These are phyloP conservation scores for Verticillium nubilum DNA, from an alignment of 2,329 filamentous ascomycete genomes.

Conservation along the genomic window DNA sequence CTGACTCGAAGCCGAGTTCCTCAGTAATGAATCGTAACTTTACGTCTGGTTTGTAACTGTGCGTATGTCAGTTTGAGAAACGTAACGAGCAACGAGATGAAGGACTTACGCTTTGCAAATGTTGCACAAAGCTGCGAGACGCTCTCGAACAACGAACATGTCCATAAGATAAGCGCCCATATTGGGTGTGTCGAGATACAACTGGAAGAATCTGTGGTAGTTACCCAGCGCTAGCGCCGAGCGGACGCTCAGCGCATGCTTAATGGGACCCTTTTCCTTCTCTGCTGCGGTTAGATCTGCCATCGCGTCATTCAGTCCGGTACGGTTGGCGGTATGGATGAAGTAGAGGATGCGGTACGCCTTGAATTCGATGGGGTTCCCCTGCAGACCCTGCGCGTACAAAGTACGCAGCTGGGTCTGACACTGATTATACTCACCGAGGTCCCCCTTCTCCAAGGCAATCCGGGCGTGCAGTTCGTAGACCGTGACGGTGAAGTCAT, in stretches of 20 bases:
- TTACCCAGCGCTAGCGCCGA: conserved; percentile 90
- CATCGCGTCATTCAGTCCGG: conserved; percentile 95
- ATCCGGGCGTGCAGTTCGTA: conserved; percentile 98
- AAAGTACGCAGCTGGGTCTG: conserved; percentile 94
- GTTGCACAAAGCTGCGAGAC: conserved; percentile 80
- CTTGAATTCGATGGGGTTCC: conserved; percentile 92
- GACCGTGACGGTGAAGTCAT: conserved; percentile 90
- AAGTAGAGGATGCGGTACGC: conserved; percentile 99
- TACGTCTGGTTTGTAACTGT: conserved; percentile 87
- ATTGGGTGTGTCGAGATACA: conserved; percentile 89
- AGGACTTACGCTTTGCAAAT: conserved; percentile 90
- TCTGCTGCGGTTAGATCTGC: conserved; percentile 98
- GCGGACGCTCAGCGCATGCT: conserved; percentile 86
- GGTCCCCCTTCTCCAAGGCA: conserved; percentile 94
- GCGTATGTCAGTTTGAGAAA: conserved; percentile 35
- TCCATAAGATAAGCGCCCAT: conserved; percentile 99
- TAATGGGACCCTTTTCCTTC: conserved; percentile 77
- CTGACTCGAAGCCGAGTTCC: conserved; percentile 91
- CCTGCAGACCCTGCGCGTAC: conserved; percentile 81
- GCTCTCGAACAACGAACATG: conserved; percentile 95
- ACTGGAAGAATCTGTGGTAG: conserved; percentile 95
- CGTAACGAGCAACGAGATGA: background rate
- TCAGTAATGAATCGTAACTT: conserved; percentile 89
- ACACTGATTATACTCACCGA: conserved; percentile 99
- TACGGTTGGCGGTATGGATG: conserved; percentile 97